Evolutionary conservation across 345 rosid genomes (phyloP).

Genomic region (Mangifera indica): DNA sequence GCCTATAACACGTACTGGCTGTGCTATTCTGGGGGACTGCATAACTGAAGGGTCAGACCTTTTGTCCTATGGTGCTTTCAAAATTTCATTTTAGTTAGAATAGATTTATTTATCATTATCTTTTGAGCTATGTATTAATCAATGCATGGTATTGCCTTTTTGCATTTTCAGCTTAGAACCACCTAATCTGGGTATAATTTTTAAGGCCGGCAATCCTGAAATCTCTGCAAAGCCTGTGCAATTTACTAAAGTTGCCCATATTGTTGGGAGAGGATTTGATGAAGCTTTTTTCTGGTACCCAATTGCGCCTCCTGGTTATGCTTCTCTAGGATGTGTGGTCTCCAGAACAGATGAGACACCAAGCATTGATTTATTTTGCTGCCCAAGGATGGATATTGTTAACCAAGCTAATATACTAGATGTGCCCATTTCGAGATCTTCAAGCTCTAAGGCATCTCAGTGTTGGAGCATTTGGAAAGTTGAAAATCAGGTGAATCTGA

Average conservation of each 20-base stretch:
- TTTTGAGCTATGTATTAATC: constrained; percentile 14
- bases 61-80: constrained; percentile 15
- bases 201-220: constrained; percentile 74
- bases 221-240: constrained; percentile 87
- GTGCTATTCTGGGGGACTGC: constrained; percentile 86
- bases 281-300: constrained; percentile 96
- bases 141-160: constrained; percentile 26
- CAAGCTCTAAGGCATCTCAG: constrained; percentile 69
- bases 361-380: constrained; percentile 57
- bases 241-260: constrained; percentile 80
- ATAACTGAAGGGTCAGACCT: constrained; percentile 81
- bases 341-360: constrained; percentile 81
- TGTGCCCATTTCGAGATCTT: constrained; percentile 73
- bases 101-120: constrained; percentile 9
- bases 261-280: constrained; percentile 81
- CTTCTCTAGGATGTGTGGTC: constrained; percentile 82
- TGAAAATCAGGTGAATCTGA: constrained; percentile 82
- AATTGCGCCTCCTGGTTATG: constrained; percentile 96
- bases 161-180: constrained; percentile 75
- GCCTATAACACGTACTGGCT: constrained; percentile 75
- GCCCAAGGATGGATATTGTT: constrained; percentile 95
- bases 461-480: constrained; percentile 99
- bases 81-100: not conserved
- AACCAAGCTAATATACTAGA: constrained; percentile 79
- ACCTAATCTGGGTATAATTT: constrained; percentile 79